A percentile compares a stretch with the other conserved stretches of the same genome.
phyloP scores from a whole-genome alignment of 306 rosid genomes.

The Cicer judaicum region DNA sequence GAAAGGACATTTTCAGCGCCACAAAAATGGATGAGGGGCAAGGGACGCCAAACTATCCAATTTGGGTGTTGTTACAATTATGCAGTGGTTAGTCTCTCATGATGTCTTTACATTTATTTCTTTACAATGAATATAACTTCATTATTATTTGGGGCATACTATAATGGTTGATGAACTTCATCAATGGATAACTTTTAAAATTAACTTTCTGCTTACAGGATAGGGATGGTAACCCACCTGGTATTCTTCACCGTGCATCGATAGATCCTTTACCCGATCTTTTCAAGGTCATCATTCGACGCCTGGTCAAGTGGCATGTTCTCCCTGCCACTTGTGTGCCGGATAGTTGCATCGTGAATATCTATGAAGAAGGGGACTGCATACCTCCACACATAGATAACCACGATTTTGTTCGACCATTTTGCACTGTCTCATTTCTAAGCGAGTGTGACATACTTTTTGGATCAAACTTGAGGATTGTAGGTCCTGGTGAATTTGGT shows the following conservation, averaged over 20 bases:
- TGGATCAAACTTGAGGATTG: slow-evolving; percentile 68
- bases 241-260: slow-evolving; percentile 61
- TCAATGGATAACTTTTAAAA: slow-evolving; percentile 24
- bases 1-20: slow-evolving; percentile 89
- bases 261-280: slow-evolving; percentile 86
- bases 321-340: slow-evolving; percentile 91
- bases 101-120: slow-evolving; percentile 31
- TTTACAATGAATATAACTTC: slow-evolving; percentile 20
- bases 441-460: slow-evolving; percentile 87
- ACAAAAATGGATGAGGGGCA: slow-evolving; percentile 94
- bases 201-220: slow-evolving; percentile 64
- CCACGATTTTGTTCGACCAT: slow-evolving; percentile 95
- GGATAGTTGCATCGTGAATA: slow-evolving; percentile 94
- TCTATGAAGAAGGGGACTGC: slow-evolving; percentile 94
- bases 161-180: slow-evolving; percentile 35
- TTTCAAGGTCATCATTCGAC: slow-evolving; percentile 90
- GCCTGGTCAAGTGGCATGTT: slow-evolving; percentile 89
- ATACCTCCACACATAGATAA: slow-evolving; percentile 97
- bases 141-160: neutral
- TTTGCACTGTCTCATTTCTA: slow-evolving; percentile 94
- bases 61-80: slow-evolving; percentile 98
- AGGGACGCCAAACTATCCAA: slow-evolving; percentile 93
- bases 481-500: slow-evolving; percentile 78
- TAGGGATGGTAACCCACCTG: slow-evolving; percentile 89
- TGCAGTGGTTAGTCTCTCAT: slow-evolving; percentile 65